Percentiles rank a stretch among this genome's conserved stretches.
Evolutionary conservation across 345 rosid species (phyloP).

Genomic region (Eucalyptus pumila): DNA sequence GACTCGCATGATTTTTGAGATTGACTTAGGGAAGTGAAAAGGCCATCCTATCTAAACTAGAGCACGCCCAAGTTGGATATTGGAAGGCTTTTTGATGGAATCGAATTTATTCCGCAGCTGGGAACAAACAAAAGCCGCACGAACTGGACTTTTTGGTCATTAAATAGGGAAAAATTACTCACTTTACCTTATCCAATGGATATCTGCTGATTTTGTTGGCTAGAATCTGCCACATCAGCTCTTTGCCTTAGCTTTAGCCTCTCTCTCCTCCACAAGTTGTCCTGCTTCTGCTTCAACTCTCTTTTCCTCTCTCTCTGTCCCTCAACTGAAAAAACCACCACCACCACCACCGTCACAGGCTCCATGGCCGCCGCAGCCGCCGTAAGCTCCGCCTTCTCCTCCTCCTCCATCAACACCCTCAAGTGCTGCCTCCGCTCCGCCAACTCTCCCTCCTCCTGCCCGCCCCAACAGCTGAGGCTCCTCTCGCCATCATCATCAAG

Average conservation of each 20-base stretch:
- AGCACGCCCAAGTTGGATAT: not conserved
- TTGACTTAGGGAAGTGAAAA: too few species aligned
- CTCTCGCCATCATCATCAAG: not conserved
- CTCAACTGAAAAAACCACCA: constrained; percentile 1
- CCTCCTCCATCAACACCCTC: constrained; percentile 8
- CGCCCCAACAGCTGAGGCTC: not conserved
- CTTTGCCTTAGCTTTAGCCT: not conserved
- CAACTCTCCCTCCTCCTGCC: not conserved
- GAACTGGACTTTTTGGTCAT: not conserved
- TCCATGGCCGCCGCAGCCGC: constrained; percentile 35
- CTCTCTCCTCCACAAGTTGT: not conserved
- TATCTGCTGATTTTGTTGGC: constrained; percentile 10
- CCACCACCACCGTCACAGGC: not conserved
- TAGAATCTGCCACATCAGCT: constrained; percentile 20
- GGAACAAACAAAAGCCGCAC: not conserved
- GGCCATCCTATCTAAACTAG: too few species aligned
- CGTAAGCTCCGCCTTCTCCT: constrained; percentile 22
- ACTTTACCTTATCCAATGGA: not conserved
- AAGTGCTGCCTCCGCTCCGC: constrained; percentile 24
- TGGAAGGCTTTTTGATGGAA: not conserved
- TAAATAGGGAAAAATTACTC: not conserved
- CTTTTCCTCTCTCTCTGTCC: not conserved
- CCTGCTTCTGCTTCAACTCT: not conserved
- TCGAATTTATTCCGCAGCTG: not conserved
- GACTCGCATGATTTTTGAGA: too few species aligned